Evolutionary conservation across 352 stramenopile genomes (phyloP).

Genomic region (Globisporangium parvum): DNA sequence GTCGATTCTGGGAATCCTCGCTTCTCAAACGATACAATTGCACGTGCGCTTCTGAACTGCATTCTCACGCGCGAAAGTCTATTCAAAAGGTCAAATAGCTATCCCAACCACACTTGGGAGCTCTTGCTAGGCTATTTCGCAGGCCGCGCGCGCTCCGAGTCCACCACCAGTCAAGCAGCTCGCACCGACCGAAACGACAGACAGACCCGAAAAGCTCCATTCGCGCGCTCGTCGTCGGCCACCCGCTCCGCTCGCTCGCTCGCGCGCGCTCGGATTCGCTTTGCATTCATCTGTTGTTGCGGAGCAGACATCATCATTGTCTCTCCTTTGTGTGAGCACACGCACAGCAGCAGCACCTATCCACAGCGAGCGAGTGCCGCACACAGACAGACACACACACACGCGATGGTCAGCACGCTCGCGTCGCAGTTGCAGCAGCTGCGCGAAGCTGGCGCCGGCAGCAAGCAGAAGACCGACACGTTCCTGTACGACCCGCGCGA

Average conservation of each 20-base stretch:
- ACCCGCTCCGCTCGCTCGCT: background rate
- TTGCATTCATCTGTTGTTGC: background rate
- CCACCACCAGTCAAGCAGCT: slow-evolving; percentile 4
- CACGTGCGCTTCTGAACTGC: too few relatives aligned
- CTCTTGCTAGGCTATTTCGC: background rate
- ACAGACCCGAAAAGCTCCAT: slow-evolving; percentile 11
- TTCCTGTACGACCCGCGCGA: slow-evolving; percentile 85
- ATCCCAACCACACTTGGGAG: background rate
- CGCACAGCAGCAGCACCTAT: background rate
- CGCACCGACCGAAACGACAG: slow-evolving; percentile 10
- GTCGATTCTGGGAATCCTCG: background rate
- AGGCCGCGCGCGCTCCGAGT: background rate
- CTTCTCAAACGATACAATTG: too few relatives aligned
- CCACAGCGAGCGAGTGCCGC: background rate
- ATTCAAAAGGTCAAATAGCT: background rate
- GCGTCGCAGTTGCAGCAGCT: slow-evolving; percentile 78
- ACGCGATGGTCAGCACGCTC: slow-evolving; percentile 20
- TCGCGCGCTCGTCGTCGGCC: slow-evolving; percentile 3
- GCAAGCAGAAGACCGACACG: slow-evolving; percentile 74
- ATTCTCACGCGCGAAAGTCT: background rate
- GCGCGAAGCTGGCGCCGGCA: slow-evolving; percentile 65
- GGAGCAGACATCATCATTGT: background rate
- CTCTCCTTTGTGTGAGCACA: background rate
- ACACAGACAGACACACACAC: background rate
- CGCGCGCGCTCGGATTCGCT: background rate